Percentiles rank a stretch among this genome's conserved stretches.
Conservation (phyloP, 306 rosid species). For the Amphicarpaea edgeworthii region DNA sequence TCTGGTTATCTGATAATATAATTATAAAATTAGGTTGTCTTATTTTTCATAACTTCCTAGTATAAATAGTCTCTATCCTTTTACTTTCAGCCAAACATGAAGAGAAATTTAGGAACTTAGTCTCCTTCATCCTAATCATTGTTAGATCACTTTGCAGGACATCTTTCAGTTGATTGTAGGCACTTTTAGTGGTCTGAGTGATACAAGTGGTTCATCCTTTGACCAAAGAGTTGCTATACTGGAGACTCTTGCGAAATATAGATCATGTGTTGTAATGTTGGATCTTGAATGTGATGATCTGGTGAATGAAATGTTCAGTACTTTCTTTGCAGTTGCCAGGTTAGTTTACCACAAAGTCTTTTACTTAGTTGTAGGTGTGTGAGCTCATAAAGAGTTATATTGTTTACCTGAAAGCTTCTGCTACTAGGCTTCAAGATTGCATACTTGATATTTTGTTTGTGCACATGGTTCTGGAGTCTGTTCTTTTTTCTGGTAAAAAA, state of each 20-base stretch:
- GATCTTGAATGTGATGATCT: slow-evolving; percentile 97
- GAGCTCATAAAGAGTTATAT: slow-evolving; percentile 33
- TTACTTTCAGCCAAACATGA: slow-evolving; percentile 25
- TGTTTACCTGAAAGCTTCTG: slow-evolving; percentile 32
- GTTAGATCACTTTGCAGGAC: slow-evolving; percentile 70
- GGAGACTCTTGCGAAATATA: slow-evolving; percentile 94
- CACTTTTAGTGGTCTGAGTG: slow-evolving; percentile 88
- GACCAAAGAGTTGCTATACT: slow-evolving; percentile 83
- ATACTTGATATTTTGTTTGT: slow-evolving; percentile 41
- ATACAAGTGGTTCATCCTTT: slow-evolving; percentile 83
- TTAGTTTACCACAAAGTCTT: slow-evolving; percentile 49
- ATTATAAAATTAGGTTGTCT: slow-evolving; percentile 28
- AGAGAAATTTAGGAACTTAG: slow-evolving; percentile 32
- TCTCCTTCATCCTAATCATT: slow-evolving; percentile 46
- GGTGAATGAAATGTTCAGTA: slow-evolving; percentile 93
- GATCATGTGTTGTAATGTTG: slow-evolving; percentile 98
- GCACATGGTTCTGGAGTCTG: slow-evolving; percentile 26
- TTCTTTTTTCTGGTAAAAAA: slow-evolving; percentile 35
- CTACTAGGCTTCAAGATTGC: slow-evolving; percentile 36
- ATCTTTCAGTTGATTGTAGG: slow-evolving; percentile 88
- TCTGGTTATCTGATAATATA: slow-evolving; percentile 38
- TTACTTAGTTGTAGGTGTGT: slow-evolving; percentile 31
- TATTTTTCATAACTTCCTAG: slow-evolving; percentile 14
- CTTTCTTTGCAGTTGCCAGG: slow-evolving; percentile 91
- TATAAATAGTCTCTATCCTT: slow-evolving; percentile 4